Evolutionary conservation across 2,329 filamentous ascomycete species (phyloP).

Genomic region (Pseudogymnoascus sp.): DNA sequence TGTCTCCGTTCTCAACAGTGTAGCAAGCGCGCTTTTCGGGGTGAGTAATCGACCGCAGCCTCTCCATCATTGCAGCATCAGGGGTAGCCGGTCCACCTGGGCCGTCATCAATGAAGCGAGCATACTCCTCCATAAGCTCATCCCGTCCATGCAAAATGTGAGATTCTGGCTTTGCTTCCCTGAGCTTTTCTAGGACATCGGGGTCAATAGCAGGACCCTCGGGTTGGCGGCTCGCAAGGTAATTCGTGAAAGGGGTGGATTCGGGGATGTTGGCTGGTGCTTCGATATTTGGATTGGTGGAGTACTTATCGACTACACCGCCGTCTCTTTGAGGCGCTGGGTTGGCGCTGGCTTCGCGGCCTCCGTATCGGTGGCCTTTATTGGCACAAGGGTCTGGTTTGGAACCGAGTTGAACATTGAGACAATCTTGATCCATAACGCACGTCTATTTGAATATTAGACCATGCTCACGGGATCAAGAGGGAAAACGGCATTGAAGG

Average conservation of each 20-base stretch:
- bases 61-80: not conserved
- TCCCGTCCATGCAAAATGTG: not conserved
- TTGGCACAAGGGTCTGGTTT: not conserved
- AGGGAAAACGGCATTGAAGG: not conserved
- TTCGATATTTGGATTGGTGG: not conserved
- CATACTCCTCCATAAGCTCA: not conserved
- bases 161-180: not conserved
- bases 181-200: not conserved
- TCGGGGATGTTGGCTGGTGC: not conserved
- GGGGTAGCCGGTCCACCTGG: not conserved
- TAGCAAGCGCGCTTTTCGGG: not conserved
- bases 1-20: not conserved
- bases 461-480: not conserved
- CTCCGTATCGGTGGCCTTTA: not conserved
- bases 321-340: not conserved
- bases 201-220: not conserved
- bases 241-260: not conserved
- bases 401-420: not conserved
- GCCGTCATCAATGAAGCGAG: not conserved
- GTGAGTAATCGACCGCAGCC: not conserved
- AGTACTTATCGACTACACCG: not conserved
- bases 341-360: not conserved
- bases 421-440: not conserved
- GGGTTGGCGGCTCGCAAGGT: not conserved
- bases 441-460: not conserved